These are phyloP conservation scores for Pseudocercospora vitis DNA, from an alignment of 2,329 filamentous ascomycete species.

Conservation along the genomic window DNA sequence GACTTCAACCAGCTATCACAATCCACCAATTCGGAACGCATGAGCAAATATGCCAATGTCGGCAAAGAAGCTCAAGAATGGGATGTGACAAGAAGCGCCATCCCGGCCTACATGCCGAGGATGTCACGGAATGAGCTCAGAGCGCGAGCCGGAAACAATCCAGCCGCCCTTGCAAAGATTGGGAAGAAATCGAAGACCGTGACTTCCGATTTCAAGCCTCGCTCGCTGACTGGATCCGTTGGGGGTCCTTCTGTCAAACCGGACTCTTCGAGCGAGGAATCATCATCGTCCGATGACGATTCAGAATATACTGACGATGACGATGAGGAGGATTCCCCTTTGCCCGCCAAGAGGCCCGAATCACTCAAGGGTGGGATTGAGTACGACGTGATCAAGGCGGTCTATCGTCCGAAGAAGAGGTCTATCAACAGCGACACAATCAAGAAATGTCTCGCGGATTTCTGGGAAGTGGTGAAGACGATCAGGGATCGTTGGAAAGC, in stretches of 20 bases:
- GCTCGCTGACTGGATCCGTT: slow-evolving; percentile 3
- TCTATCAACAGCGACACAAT: slow-evolving; percentile 53
- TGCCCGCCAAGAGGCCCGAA: slow-evolving; percentile 54
- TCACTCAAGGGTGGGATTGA: slow-evolving; percentile 53
- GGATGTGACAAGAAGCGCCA: slow-evolving; percentile 46
- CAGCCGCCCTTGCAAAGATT: slow-evolving; percentile 42
- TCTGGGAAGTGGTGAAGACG: slow-evolving; percentile 60
- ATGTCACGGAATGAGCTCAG: slow-evolving; percentile 50
- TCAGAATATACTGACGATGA: slow-evolving; percentile 55
- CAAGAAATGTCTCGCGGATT: slow-evolving; percentile 55
- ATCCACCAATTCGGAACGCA: slow-evolving; percentile 46
- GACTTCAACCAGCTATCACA: slow-evolving; percentile 44
- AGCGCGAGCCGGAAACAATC: slow-evolving; percentile 44
- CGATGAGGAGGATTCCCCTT: slow-evolving; percentile 54
- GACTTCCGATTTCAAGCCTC: slow-evolving; percentile 1
- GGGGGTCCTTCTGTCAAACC: slow-evolving; percentile 27
- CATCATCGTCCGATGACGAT: slow-evolving; percentile 50
- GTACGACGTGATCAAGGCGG: slow-evolving; percentile 62
- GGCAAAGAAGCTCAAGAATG: slow-evolving; percentile 45
- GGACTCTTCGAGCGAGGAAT: slow-evolving; percentile 48
- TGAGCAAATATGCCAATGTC: slow-evolving; percentile 47
- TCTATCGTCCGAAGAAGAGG: slow-evolving; percentile 59
- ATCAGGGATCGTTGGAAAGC: slow-evolving; percentile 63
- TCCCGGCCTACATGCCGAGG: slow-evolving; percentile 46
- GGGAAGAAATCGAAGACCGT: slow-evolving; percentile 36